Base-by-base conservation (phyloP, 768 basidiomycete species). In the Lactarius tabidus region DNA sequence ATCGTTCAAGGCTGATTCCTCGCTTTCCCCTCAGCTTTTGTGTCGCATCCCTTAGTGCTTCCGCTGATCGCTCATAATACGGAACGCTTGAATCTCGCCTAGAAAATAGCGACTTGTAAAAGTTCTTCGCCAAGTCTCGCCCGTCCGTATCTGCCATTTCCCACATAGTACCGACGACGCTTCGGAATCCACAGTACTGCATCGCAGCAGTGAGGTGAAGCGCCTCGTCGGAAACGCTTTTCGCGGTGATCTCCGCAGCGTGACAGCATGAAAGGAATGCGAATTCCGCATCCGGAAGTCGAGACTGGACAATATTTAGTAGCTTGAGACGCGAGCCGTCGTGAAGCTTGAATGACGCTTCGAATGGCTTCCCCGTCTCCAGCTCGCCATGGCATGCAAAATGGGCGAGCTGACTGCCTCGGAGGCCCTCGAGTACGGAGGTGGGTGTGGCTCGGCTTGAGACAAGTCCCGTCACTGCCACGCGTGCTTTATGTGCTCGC, bases 61-160 rank as follows among this genome's bases (percentile, higher is more conserved):
- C 17, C 1, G 62, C 62, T 18, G 66, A 38, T 23, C 57, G 17
- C 51, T 64, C 57, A 9, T 54, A 31, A 26, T 54, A 48, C 5
- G 51, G 43, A 12, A 35, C 3, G 0, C 18, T 41, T 26, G 14
- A 12, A 15, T 17, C 14, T n/a, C 18, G 28, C 14, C 28, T 28
- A 18, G 36, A 18, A 31, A 64, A 54, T 26, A 67, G 33, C 31
- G 29, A 28, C 36, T 41, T n/a, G 33, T 67, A 65, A 14, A 67
- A 65, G 10, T 6, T 38, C 36, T 53, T 43, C 7, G 63, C 64
- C 15, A 70, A n/a, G 8, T 51, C n/a, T 35, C n/a, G 31, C 15
- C 65, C 69, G n/a, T 70, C 69, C 26, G 18, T 23, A 15, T 70
- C 69, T 0, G 51, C 59, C 66, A 70, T 70, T 12, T 17, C 57